phyloP scores from a whole-genome alignment of 495 filamentous ascomycete species.

The Geoglossum glabrum region DNA sequence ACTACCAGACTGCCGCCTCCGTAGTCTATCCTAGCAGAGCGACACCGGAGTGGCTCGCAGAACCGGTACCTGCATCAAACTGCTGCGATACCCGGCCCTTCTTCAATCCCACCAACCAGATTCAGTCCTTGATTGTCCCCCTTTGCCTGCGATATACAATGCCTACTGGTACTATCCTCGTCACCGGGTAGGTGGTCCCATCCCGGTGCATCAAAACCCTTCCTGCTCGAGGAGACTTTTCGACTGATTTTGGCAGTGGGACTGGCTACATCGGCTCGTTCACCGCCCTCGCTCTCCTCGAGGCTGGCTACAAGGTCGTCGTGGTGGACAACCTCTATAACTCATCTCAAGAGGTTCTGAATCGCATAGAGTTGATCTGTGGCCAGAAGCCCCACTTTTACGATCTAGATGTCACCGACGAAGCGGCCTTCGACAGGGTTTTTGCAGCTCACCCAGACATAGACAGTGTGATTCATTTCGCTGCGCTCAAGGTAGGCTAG shows the following conservation, averaged over 20 bases:
- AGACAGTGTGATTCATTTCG: conserved; percentile 96
- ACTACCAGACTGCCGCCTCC: too few species aligned
- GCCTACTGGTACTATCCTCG: conserved; percentile 67
- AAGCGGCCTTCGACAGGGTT: conserved; percentile 63
- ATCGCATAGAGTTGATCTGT: conserved; percentile 81
- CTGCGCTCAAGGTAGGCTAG: conserved; percentile 68
- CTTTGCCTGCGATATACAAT: too few species aligned
- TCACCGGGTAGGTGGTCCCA: conserved; percentile 55
- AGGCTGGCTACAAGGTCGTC: conserved; percentile 89
- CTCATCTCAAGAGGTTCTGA: conserved; percentile 69
- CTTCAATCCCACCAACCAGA: too few species aligned
- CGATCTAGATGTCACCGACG: conserved; percentile 72
- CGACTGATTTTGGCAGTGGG: conserved; percentile 36
- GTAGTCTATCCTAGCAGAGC: too few species aligned
- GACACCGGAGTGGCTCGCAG: too few species aligned
- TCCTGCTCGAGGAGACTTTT: neutral
- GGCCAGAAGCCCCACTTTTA: conserved; percentile 78
- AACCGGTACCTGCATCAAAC: too few species aligned
- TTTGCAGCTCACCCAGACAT: conserved; percentile 81
- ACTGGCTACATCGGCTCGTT: conserved; percentile 99
- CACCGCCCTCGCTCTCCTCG: conserved; percentile 75
- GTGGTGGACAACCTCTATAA: conserved; percentile 94
- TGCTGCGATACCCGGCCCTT: too few species aligned
- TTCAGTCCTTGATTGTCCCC: too few species aligned
- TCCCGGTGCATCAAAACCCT: conserved; percentile 6